These are phyloP conservation scores for Chlorella vulgaris DNA, from an alignment of 139 green algal species.

Conservation along the genomic window DNA sequence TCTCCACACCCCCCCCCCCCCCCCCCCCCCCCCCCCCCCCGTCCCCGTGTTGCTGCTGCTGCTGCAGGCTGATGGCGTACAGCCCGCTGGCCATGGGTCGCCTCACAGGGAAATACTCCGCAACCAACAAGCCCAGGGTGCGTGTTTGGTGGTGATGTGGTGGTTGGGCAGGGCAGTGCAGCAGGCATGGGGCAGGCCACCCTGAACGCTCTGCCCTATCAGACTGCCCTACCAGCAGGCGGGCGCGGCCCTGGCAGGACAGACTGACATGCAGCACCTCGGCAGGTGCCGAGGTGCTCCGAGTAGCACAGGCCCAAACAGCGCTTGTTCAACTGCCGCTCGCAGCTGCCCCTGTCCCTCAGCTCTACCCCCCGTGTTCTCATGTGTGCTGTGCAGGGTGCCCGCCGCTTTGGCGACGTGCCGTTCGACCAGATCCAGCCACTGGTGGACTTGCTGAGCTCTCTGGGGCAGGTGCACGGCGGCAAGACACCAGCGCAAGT, in stretches of 20 bases:
- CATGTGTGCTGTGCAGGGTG: slow-evolving; percentile 5
- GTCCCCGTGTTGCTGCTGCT: too few relatives aligned
- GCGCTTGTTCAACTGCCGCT: too few relatives aligned
- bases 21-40: too few relatives aligned
- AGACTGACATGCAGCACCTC: too few relatives aligned
- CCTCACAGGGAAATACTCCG: slow-evolving; percentile 63
- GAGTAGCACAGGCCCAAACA: too few relatives aligned
- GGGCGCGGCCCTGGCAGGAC: too few relatives aligned
- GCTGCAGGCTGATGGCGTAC: slow-evolving; percentile 78
- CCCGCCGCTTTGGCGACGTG: slow-evolving; percentile 25
- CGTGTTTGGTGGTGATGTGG: background rate
- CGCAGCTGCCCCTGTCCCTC: background rate
- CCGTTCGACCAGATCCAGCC: slow-evolving; percentile 55
- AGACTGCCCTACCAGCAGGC: too few relatives aligned
- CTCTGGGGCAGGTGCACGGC: slow-evolving; percentile 67
- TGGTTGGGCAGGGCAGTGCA: too few relatives aligned
- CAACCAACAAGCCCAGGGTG: slow-evolving; percentile 6
- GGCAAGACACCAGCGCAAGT: slow-evolving; percentile 83
- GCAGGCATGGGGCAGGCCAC: too few relatives aligned
- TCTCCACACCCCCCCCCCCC: background rate
- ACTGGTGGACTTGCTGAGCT: slow-evolving; percentile 67
- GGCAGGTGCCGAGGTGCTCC: too few relatives aligned
- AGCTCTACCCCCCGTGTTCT: too few relatives aligned
- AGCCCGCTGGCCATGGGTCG: slow-evolving; percentile 72
- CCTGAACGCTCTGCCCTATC: too few relatives aligned